A percentile compares a stretch with the other conserved stretches of the same genome.
These are phyloP conservation scores for Penicillium macrosclerotiorum DNA, from an alignment of 495 filamentous ascomycete genomes.

Conservation along the genomic window DNA sequence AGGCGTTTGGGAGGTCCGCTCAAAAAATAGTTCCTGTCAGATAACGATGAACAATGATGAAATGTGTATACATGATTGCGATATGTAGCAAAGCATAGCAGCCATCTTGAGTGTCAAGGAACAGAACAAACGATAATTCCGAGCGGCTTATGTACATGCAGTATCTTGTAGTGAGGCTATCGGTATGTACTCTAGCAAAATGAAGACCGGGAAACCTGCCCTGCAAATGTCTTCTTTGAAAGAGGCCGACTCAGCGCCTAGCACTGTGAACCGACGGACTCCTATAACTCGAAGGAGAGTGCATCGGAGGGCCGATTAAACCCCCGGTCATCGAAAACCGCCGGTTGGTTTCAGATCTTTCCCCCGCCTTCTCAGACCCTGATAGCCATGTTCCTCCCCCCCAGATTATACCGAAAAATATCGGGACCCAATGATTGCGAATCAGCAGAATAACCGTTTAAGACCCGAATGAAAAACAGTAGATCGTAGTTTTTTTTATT, in stretches of 20 bases:
- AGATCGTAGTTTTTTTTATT: slow-evolving; percentile 3
- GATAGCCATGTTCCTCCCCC: slow-evolving; percentile 9
- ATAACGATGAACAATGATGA: slow-evolving; percentile 23
- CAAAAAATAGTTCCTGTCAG: slow-evolving; percentile 13
- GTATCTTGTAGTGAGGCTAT: slow-evolving; percentile 12
- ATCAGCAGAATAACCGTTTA: slow-evolving; percentile 16
- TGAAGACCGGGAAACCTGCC: slow-evolving; percentile 21
- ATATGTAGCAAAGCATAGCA: slow-evolving; percentile 1
- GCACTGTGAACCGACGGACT: slow-evolving; percentile 5
- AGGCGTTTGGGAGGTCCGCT: slow-evolving; percentile 14
- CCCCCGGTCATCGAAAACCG: background rate
- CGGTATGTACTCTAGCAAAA: slow-evolving; percentile 10
- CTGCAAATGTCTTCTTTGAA: slow-evolving; percentile 16
- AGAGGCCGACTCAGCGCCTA: slow-evolving; percentile 6
- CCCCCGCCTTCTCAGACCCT: slow-evolving; percentile 8
- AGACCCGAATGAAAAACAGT: slow-evolving; percentile 19
- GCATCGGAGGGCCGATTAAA: background rate
- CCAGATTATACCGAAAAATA: slow-evolving; percentile 22
- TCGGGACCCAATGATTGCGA: slow-evolving; percentile 17
- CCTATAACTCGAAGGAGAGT: background rate
- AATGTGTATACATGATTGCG: slow-evolving; percentile 21
- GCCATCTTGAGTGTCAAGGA: background rate
- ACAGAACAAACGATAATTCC: slow-evolving; percentile 14
- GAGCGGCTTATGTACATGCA: slow-evolving; percentile 33
- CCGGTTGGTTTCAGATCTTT: slow-evolving; percentile 15